phyloP scores from a whole-genome alignment of 495 filamentous ascomycete species.

The Trichocladium uniseriatum region DNA sequence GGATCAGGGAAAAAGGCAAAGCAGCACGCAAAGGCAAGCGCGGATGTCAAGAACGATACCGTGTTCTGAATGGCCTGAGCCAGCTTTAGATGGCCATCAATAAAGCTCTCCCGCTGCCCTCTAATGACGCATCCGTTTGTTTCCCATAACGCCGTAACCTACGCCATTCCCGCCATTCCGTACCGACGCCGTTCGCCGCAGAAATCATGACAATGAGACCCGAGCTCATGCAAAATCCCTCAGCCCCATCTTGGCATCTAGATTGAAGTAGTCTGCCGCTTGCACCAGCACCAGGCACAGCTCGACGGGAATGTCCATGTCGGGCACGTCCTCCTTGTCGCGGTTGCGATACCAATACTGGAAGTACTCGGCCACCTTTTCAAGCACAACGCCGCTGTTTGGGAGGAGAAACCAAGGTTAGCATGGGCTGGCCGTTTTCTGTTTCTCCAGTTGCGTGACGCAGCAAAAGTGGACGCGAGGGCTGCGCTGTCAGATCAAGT shows the following conservation, averaged over 20 bases:
- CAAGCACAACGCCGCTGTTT: conserved; percentile 65
- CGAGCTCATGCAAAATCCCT: neutral
- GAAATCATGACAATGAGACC: neutral
- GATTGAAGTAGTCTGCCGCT: conserved; percentile 72
- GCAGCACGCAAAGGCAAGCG: neutral
- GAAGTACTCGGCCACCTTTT: conserved; percentile 87
- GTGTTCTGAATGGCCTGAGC: neutral
- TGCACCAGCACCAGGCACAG: conserved; percentile 82
- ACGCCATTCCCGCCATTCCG: neutral
- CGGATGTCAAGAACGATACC: neutral
- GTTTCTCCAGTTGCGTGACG: neutral
- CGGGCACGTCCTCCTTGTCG: conserved; percentile 66
- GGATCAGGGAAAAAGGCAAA: neutral
- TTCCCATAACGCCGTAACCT: neutral
- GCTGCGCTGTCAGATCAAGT: conserved; percentile 47
- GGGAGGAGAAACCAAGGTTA: conserved; percentile 2
- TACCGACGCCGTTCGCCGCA: neutral
- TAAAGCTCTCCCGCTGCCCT: neutral
- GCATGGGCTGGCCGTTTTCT: neutral
- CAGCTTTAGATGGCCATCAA: neutral
- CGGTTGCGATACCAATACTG: conserved; percentile 80
- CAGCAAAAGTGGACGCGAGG: neutral
- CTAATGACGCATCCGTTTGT: neutral
- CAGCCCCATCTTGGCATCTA: conserved; percentile 22
- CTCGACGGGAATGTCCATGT: conserved; percentile 85